Evolutionary conservation across 2,329 filamentous ascomycete species (phyloP), one percentile per base, ranked within the genome.

Genomic region (Neospermospora avenae): DNA sequence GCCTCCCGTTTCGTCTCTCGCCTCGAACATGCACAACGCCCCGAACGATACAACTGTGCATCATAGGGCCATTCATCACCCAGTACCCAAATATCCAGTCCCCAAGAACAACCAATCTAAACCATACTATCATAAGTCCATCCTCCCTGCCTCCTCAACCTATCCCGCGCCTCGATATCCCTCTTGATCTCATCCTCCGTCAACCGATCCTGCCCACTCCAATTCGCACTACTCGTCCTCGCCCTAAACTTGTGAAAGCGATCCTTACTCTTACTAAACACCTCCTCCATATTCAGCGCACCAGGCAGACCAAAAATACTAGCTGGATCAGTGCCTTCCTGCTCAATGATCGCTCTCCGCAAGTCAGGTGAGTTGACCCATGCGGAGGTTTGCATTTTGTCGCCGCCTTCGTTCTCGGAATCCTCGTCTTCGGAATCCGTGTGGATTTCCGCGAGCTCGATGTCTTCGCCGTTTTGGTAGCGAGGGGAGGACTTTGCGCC

Each of bases 401-500:
- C 48, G 8, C 48, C 35, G 77, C 77, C 6, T 77, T 77, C 14
- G 85, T 42, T 83, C 42, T 88, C 84, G 5, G 82, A 84, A 62
- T 93, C 89, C 52, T 93, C 89, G 61, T 96, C 91, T 69, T 96
- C 93, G 31, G 91, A 92, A 72, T 99, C 96, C 1, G 95, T 98
- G 65, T 92, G 86, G 68, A 99, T 98, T 68, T 99, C 95, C 0
- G 95, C 93, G 3, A 99, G 84, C 67, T 95, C 89, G 69, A 99
- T 97, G 55, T 84, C 84, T 61, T 99, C 95, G 62, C 93, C 91
- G 68, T 91, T 93, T 63, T 88, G 89, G 76, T 96, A 96, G 55
- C 90, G 85, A 1, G 92, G 92, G 1, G 92, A 96, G 31, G 89
- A 88, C 65, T 85, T 82, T 18, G 82, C 75, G 2, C 76, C 78